Percentiles rank a stretch among this genome's conserved stretches.
These are phyloP conservation scores for Paraleonurus japonicus DNA, from an alignment of 257 asterid genomes.

Conservation along the genomic window DNA sequence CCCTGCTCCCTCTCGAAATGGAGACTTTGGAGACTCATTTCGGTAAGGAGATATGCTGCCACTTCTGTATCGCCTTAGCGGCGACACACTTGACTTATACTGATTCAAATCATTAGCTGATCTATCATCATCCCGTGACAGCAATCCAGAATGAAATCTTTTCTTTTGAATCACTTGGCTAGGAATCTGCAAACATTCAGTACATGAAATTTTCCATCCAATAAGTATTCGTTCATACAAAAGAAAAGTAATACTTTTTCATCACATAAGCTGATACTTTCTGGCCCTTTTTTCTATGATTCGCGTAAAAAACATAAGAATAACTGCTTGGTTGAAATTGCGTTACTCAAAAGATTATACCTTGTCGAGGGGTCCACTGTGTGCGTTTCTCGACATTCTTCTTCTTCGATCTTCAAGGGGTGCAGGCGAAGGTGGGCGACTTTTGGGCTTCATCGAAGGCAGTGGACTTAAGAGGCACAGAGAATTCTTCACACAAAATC, in stretches of 20 bases:
- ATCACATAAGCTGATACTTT: no score
- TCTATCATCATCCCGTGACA: constrained; percentile 53
- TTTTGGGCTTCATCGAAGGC: constrained; percentile 56
- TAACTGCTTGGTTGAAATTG: no score
- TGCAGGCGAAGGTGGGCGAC: constrained; percentile 51
- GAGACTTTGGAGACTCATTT: constrained; percentile 71
- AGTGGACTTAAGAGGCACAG: constrained; percentile 68
- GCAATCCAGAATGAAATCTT: constrained; percentile 73
- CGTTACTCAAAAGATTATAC: constrained; percentile 27
- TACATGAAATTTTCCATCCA: not conserved
- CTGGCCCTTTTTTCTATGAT: no score
- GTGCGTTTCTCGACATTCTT: constrained; percentile 66
- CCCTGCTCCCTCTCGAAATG: constrained; percentile 68
- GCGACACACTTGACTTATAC: constrained; percentile 54
- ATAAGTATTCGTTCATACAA: no score
- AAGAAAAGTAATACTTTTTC: no score
- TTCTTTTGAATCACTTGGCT: constrained; percentile 51
- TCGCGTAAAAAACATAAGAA: no score
- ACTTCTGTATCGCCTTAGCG: constrained; percentile 58
- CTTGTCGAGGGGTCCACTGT: constrained; percentile 93
- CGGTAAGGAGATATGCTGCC: constrained; percentile 83
- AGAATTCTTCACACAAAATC: constrained; percentile 74
- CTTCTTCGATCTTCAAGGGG: constrained; percentile 45
- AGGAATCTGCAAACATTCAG: constrained; percentile 46
- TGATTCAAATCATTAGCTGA: constrained; percentile 34